A percentile compares a stretch with the other conserved stretches of the same genome.
These are phyloP conservation scores for Kodamaea leandrae DNA, from an alignment of 805 yeast genomes.

Conservation along the genomic window DNA sequence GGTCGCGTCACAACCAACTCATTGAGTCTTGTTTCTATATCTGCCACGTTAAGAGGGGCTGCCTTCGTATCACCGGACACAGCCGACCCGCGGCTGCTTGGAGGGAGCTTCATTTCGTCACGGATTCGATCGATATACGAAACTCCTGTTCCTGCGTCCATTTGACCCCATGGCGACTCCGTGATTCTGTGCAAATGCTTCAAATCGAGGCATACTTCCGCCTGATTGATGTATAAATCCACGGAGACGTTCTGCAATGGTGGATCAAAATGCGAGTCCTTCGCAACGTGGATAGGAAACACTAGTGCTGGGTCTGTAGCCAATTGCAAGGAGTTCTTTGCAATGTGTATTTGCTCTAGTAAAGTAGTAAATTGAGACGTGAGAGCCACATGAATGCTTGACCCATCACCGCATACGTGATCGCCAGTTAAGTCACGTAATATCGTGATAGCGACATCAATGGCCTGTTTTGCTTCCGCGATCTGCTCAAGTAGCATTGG, in stretches of 20 bases:
- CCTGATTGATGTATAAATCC: constrained; percentile 58
- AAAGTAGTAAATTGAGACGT: constrained; percentile 3
- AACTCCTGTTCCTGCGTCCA: constrained; percentile 37
- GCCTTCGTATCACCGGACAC: constrained; percentile 9
- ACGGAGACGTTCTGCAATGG: constrained; percentile 45
- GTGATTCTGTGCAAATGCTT: constrained; percentile 37
- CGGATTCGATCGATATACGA: constrained; percentile 60
- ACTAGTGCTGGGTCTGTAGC: constrained; percentile 54
- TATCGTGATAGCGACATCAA: constrained; percentile 19
- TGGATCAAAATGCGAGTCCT: constrained; percentile 42
- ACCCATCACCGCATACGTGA: neutral
- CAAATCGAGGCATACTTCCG: constrained; percentile 42
- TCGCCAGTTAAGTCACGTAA: constrained; percentile 9
- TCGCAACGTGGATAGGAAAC: constrained; percentile 55
- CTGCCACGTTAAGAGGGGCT: constrained; percentile 23
- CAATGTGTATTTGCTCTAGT: constrained; percentile 21
- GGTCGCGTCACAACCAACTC: constrained; percentile 9
- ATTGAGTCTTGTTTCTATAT: constrained; percentile 20
- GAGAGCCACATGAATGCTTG: neutral
- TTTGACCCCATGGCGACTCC: constrained; percentile 61
- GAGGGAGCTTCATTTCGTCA: constrained; percentile 47
- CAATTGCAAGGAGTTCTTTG: constrained; percentile 34
- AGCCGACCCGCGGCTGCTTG: constrained; percentile 10
- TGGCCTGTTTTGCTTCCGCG: constrained; percentile 41
- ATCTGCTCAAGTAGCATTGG: constrained; percentile 44